Evolutionary conservation across 2,329 filamentous ascomycete genomes (phyloP), one percentile per base, ranked within the genome.

Genomic region (Trichoderma afroharzianum): DNA sequence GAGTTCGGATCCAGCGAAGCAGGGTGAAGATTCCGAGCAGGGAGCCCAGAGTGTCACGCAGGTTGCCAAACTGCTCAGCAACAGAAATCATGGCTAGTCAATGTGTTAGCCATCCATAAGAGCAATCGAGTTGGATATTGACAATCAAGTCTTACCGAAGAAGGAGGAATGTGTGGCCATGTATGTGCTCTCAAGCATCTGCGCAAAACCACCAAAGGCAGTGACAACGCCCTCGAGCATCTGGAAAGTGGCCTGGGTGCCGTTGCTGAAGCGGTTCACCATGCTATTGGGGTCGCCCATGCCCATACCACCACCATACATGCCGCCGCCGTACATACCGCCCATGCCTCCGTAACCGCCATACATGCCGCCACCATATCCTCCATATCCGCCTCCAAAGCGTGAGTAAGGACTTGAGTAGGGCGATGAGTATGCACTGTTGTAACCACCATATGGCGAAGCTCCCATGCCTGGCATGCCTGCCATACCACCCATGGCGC

Each of bases 131-230:
- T 33, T 14, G 30, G 9, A 8, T 8, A 15, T 55, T 47, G 15
- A 21, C 18, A 28, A n/a, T 32, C n/a, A 12, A 58, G 11, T 75
- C 92, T 78, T 88, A 97, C 94, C 95, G 78, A 98, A 99, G 82
- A 99, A 99, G 68, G 94, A 97, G 6, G 95, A 98, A 82, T 99
- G 96, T 0, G 96, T 99, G 33, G 97, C 96, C 97, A 99, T 99
- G 78, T 98, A 99, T 12, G 96, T 98, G 85, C 96, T 98, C 83
- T 99, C 96, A 32, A 99, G 87, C 96, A 99, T 99, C 85, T 99
- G 96, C 14, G 97, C 94, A 80, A 99, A 98, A 0, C 97, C 96
- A 24, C 95, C 95, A 85, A 99, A 99, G 3, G 96, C 95, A 28
- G 94, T 93, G 15, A 99, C 96, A 71, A 99, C 93, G 76, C 95